Evolutionary conservation across 371 early-diverging fungal species (phyloP).

Genomic region (Vairimorpha apis): DNA sequence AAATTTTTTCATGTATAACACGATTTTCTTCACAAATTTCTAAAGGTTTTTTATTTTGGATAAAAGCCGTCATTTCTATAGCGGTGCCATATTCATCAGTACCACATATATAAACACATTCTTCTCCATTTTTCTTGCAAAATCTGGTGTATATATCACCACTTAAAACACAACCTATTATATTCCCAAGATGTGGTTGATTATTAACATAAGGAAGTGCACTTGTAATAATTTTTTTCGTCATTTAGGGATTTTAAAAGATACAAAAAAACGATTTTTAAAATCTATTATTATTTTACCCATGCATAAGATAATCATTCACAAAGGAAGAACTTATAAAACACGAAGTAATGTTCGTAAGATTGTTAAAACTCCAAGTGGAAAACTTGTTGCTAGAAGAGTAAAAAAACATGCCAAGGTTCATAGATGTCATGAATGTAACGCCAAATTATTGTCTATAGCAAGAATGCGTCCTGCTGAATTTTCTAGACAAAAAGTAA

Average conservation of each 20-base stretch:
- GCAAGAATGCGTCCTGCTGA: constrained; percentile 60
- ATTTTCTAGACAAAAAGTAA: constrained; percentile 57
- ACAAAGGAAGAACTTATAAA: constrained; percentile 56
- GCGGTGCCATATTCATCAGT: constrained; percentile 99
- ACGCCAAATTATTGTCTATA: constrained; percentile 50
- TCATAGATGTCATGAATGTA: constrained; percentile 62
- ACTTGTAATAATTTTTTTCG: constrained; percentile 73
- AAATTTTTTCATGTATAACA: constrained; percentile 75
- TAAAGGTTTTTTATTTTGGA: constrained; percentile 65
- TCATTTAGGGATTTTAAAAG: background rate
- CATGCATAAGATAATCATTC: constrained; percentile 31
- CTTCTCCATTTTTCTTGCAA: constrained; percentile 78
- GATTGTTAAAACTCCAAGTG: constrained; percentile 41
- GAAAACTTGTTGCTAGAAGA: constrained; percentile 43
- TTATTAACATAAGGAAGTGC: constrained; percentile 99
- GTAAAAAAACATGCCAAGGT: constrained; percentile 56
- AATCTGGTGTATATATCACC: constrained; percentile 94
- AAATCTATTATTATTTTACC: constrained; percentile 8
- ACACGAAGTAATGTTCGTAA: constrained; percentile 56
- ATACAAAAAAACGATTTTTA: background rate
- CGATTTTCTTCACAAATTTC: constrained; percentile 92
- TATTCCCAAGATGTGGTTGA: constrained; percentile 97
- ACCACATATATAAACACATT: constrained; percentile 86
- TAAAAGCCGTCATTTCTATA: constrained; percentile 92
- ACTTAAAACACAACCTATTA: constrained; percentile 90